Evolutionary conservation across 495 filamentous ascomycete genomes (phyloP), one percentile per base, ranked within the genome.

Genomic region (Penicillium tannophilum): DNA sequence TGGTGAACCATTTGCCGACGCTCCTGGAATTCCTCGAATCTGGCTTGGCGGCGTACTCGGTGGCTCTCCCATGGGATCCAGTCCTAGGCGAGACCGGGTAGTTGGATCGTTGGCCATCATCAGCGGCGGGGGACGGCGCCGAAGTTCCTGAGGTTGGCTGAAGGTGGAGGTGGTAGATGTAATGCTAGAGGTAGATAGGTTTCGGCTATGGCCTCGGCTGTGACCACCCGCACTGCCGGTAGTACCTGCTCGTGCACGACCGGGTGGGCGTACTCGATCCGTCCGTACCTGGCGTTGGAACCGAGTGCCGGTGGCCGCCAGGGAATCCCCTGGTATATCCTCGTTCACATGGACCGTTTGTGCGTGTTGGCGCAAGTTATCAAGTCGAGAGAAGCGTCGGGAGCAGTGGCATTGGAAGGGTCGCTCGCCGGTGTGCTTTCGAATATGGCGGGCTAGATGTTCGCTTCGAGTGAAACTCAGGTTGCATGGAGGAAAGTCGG

Each of bases 291-390:
- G 95, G 61, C 95, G 83, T 69, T 97, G 93, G 68, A 97, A 98
- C 23, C 93, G 79, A 26, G 92, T 95, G 17, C 93, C 91, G 5
- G 92, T 96, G 42, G 95, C 95, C 7, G 94, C 95, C 11, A 98
- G 82, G 8, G 95, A 98, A 71, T 96, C 91, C 16, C 84, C 84
- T 4, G 94, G 94, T 19, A 98, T 98, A 49, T 97, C 93, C 69
- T 98, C 95, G 73, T 98, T 97, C 44, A 95, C 89, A 67, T 98
- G 95, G 1, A 98, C 95, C 0, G 95, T 98, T 67, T 97, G 95
- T 16, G 94, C 95, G 76, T 98, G 94, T 65, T 98, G 94, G 41
- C 94, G 86, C 36, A 98, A 79, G 63, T 98, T 98, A 72, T 98
- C 94, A 36, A 98, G 84, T 35, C 94, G 86, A n/a, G 94, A 98